Conservation (phyloP, 108 stramenopile species). For the Nitzschia inconspicua region DNA sequence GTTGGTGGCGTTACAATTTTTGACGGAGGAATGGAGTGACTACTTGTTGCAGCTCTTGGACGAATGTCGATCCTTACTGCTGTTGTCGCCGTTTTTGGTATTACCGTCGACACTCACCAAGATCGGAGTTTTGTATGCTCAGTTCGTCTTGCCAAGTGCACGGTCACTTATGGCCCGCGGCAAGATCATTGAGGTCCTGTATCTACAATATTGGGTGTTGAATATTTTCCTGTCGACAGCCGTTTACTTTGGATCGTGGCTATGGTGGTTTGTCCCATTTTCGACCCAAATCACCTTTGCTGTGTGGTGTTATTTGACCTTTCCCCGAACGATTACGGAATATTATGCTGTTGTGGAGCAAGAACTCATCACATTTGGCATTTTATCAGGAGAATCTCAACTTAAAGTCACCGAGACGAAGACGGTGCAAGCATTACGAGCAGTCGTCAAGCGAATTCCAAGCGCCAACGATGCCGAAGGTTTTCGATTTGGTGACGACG, state of each 20-base stretch:
- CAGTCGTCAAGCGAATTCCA: constrained; percentile 21
- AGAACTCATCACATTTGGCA: constrained; percentile 62
- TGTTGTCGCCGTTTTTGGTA: constrained; percentile 70
- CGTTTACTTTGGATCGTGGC: constrained; percentile 33
- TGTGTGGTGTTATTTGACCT: constrained; percentile 59
- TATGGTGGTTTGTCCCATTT: constrained; percentile 75
- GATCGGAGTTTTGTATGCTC: constrained; percentile 76
- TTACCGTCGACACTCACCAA: constrained; percentile 70
- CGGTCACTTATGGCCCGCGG: constrained; percentile 31
- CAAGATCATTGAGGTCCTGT: constrained; percentile 23
- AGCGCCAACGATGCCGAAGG: constrained; percentile 18
- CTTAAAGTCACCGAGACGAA: constrained; percentile 15
- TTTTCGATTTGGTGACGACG: constrained; percentile 4
- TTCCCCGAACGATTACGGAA: constrained; percentile 43
- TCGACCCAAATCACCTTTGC: constrained; percentile 65
- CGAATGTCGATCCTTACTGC: constrained; percentile 51
- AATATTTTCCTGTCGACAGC: constrained; percentile 46
- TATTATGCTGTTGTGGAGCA: constrained; percentile 45
- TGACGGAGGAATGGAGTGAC: constrained; percentile 45
- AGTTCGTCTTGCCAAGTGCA: constrained; percentile 59
- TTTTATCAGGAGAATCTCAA: constrained; percentile 30
- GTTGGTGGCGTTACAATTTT: constrained; percentile 45
- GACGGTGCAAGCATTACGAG: constrained; percentile 19
- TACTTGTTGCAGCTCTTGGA: constrained; percentile 49
- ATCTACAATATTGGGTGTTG: constrained; percentile 78